Conservation (phyloP, 306 rosid species). For the Styphnolobium japonicum region DNA sequence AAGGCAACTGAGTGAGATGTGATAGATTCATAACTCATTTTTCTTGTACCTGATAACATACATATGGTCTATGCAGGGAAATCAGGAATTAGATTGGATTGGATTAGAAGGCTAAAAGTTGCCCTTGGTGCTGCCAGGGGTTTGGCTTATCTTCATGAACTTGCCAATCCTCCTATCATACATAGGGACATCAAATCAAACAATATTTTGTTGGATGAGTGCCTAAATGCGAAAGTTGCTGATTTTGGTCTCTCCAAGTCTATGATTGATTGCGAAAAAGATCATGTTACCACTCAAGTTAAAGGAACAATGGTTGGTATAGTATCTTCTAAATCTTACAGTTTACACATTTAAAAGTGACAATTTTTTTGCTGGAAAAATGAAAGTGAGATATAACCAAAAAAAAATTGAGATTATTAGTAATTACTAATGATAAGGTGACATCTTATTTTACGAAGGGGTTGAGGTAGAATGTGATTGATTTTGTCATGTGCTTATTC, state of each 20-base stretch:
- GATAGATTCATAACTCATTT: background rate
- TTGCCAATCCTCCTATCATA: constrained; percentile 63
- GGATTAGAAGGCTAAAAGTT: constrained; percentile 55
- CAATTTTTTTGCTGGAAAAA: background rate
- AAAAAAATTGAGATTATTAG: background rate
- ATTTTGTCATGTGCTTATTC: background rate
- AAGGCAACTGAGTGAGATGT: background rate
- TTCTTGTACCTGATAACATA: background rate
- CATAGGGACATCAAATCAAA: constrained; percentile 70
- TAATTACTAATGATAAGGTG: background rate
- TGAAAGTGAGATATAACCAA: too few species aligned
- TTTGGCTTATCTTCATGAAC: constrained; percentile 64
- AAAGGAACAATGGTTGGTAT: constrained; percentile 65
- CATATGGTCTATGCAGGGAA: constrained; percentile 39
- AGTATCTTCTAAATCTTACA: background rate
- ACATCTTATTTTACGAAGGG: background rate
- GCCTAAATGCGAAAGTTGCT: constrained; percentile 55
- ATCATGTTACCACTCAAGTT: constrained; percentile 59
- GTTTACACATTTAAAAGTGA: background rate
- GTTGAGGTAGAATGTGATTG: background rate
- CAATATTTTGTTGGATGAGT: constrained; percentile 56
- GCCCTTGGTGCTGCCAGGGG: constrained; percentile 60
- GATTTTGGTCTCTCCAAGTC: constrained; percentile 72
- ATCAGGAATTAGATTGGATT: constrained; percentile 49
- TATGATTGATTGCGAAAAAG: constrained; percentile 40